Percentiles rank a stretch among this genome's conserved stretches.
phyloP scores from a whole-genome alignment of 495 filamentous ascomycete genomes.

The Tuber melanosporum region DNA sequence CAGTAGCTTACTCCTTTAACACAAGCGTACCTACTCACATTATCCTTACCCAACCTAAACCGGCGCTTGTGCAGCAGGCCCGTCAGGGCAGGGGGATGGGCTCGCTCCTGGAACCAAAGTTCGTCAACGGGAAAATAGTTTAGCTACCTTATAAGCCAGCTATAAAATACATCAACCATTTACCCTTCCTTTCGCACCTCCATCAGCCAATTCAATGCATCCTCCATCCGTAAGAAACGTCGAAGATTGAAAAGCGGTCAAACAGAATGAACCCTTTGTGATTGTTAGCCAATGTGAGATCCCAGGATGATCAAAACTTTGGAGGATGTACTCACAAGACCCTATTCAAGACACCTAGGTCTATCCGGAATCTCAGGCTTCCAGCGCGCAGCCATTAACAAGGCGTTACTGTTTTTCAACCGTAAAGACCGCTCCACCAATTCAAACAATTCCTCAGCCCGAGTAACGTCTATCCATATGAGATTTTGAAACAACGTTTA shows the following conservation, averaged over 20 bases:
- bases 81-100: background rate
- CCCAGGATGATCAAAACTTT: background rate
- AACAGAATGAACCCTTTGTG: background rate
- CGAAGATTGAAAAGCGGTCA: slow-evolving; percentile 1
- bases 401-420: background rate
- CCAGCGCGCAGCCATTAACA: background rate
- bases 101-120: background rate
- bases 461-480: background rate
- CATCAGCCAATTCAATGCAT: slow-evolving; percentile 2
- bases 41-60: background rate
- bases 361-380: background rate
- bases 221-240: slow-evolving; percentile 2
- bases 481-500: background rate
- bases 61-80: background rate
- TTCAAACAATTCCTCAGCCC: background rate
- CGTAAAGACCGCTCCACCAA: background rate
- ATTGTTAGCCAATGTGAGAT: background rate
- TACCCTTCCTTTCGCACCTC: background rate
- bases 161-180: slow-evolving; percentile 6
- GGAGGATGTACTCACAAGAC: background rate
- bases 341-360: background rate
- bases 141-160: background rate
- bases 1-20: background rate
- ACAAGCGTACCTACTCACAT: background rate
- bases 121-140: slow-evolving; percentile 1